These are phyloP conservation scores for Oleoguttula mirabilis DNA, from an alignment of 495 filamentous ascomycete genomes.

Conservation along the genomic window DNA sequence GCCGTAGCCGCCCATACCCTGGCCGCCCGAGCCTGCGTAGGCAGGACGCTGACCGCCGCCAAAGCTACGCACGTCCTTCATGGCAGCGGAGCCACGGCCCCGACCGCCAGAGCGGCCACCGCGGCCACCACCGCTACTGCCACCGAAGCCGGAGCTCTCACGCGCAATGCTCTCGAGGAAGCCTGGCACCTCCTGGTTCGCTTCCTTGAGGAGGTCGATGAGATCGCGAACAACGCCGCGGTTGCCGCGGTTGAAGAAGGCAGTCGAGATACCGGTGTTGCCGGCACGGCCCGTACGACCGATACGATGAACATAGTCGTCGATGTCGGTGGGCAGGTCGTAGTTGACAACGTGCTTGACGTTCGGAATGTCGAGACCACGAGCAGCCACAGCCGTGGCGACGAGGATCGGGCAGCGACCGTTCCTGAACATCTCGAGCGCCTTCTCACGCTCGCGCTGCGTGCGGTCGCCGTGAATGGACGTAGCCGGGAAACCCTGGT, in stretches of 20 bases:
- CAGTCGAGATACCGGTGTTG: constrained; percentile 95
- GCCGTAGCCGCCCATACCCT: constrained; percentile 41
- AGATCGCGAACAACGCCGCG: constrained; percentile 91
- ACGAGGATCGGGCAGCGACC: constrained; percentile 91
- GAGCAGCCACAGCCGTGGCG: constrained; percentile 91
- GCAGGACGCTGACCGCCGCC: constrained; percentile 37
- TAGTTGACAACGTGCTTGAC: constrained; percentile 99
- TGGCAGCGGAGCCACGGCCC: constrained; percentile 50
- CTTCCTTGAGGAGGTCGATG: constrained; percentile 91
- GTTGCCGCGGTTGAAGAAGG: constrained; percentile 99
- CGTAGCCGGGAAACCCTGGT: constrained; percentile 96
- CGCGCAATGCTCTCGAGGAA: constrained; percentile 96
- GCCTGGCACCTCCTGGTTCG: constrained; percentile 85
- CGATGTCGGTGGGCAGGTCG: constrained; percentile 95
- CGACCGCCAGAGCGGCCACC: constrained; percentile 49
- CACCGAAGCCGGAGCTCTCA: constrained; percentile 65
- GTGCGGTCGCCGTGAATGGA: constrained; percentile 95
- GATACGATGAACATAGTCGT: constrained; percentile 98
- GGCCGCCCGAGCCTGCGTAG: constrained; percentile 39
- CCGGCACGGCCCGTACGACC: constrained; percentile 99
- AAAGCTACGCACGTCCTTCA: constrained; percentile 82
- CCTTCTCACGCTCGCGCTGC: constrained; percentile 96
- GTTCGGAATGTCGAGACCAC: constrained; percentile 92
- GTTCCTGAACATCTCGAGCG: constrained; percentile 89
- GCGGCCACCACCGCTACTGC: constrained; percentile 53